Conservation (phyloP, 31 red algal genomes). For the Endocladia muricata region DNA sequence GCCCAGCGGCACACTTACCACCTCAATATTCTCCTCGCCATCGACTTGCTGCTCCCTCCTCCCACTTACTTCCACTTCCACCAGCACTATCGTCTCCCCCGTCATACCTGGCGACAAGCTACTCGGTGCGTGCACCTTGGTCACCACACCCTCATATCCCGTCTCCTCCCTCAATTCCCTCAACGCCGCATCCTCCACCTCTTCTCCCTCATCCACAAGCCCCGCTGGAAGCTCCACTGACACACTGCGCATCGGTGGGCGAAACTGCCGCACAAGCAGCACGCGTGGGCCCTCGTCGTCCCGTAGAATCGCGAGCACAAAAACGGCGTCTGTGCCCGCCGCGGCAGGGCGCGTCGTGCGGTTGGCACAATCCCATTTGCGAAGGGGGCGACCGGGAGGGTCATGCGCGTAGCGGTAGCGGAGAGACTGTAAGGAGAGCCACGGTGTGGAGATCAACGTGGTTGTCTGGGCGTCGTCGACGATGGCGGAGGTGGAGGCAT, state of each 20-base stretch:
- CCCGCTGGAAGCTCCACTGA: conserved; percentile 80
- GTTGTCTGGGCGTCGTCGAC: conserved; percentile 1
- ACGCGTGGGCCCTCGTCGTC: conserved; percentile 37
- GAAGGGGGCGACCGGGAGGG: not conserved
- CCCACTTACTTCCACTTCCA: conserved; percentile 69
- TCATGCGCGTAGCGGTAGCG: conserved; percentile 46
- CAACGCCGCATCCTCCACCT: conserved; percentile 48
- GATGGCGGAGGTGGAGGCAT: conserved; percentile 5
- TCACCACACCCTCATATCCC: conserved; percentile 50
- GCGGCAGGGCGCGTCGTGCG: conserved; percentile 27
- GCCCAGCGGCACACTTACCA: conserved; percentile 59
- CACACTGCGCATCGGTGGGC: conserved; percentile 49
- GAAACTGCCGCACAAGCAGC: conserved; percentile 75
- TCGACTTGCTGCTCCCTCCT: conserved; percentile 35
- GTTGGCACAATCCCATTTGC: conserved; percentile 46
- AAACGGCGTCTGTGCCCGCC: conserved; percentile 37
- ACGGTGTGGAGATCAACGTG: conserved; percentile 13
- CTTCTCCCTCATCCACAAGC: conserved; percentile 64
- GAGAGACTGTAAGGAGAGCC: conserved; percentile 28
- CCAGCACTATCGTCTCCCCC: conserved; percentile 41
- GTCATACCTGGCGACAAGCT: conserved; percentile 56
- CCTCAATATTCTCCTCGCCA: conserved; percentile 69
- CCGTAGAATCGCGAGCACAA: conserved; percentile 35
- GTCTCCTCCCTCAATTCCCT: conserved; percentile 82
- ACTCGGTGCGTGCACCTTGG: conserved; percentile 12